Conservation (phyloP, 768 basidiomycete genomes). For the Mycena vulgaris region DNA sequence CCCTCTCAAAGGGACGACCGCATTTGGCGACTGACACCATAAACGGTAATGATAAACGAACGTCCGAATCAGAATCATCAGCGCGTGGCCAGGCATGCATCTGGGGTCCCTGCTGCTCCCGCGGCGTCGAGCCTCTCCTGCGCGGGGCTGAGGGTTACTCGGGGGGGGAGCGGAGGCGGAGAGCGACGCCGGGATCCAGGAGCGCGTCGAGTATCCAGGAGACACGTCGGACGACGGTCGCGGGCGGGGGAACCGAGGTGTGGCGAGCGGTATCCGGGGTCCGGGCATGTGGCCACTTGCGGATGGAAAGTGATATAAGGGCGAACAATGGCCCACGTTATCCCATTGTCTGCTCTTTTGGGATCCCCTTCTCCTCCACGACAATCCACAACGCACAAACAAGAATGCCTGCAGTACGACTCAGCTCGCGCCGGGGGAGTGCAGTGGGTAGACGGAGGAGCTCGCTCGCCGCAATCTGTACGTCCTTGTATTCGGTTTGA, state of each 20-base stretch:
- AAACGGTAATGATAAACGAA: background rate
- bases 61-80: slow-evolving; percentile 5
- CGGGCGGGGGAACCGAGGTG: background rate
- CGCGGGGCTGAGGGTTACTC: background rate
- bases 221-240: background rate
- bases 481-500: background rate
- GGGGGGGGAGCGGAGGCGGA: background rate
- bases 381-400: slow-evolving; percentile 37
- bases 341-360: slow-evolving; percentile 32
- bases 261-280: slow-evolving; percentile 9
- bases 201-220: background rate
- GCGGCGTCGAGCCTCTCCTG: background rate
- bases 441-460: slow-evolving; percentile 43
- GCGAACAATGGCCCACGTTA: slow-evolving; percentile 22
- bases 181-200: background rate
- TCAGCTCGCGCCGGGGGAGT: slow-evolving; percentile 55
- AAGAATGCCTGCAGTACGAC: slow-evolving; percentile 55
- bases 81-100: slow-evolving; percentile 13
- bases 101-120: background rate
- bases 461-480: slow-evolving; percentile 53
- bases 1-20: background rate
- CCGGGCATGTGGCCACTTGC: slow-evolving; percentile 14
- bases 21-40: too few species aligned
- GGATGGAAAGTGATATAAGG: slow-evolving; percentile 27
- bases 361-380: slow-evolving; percentile 31